Evolutionary conservation across 2,329 filamentous ascomycete species (phyloP).

Genomic region (Cercospora sp.): DNA sequence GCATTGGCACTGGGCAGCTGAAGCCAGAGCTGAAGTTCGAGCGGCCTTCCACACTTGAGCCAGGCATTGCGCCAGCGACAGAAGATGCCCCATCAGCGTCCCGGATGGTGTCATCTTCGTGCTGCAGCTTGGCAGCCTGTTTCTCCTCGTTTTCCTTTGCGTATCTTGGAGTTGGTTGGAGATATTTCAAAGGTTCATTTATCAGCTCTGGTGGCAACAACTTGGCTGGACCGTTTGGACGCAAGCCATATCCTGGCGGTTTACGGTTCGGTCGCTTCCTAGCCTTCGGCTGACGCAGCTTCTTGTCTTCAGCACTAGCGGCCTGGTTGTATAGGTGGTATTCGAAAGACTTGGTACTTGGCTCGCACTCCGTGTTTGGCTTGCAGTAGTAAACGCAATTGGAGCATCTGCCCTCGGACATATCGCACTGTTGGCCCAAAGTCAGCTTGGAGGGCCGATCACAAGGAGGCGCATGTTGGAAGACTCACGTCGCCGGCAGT

Average conservation of each 20-base stretch:
- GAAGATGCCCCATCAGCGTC: too few relatives aligned
- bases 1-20: too few relatives aligned
- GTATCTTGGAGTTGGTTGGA: not conserved
- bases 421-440: not conserved
- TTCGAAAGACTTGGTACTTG: not conserved
- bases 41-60: too few relatives aligned
- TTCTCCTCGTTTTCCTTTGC: too few relatives aligned
- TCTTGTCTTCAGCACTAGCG: not conserved
- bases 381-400: not conserved
- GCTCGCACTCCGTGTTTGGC: not conserved
- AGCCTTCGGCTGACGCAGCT: not conserved
- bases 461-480: not conserved
- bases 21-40: too few relatives aligned
- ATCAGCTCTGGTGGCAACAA: not conserved
- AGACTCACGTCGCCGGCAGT: not conserved
- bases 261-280: not conserved
- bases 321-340: not conserved
- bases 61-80: too few relatives aligned
- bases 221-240: not conserved
- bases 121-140: too few relatives aligned
- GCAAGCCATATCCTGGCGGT: not conserved
- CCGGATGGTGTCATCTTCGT: too few relatives aligned
- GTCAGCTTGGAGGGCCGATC: not conserved
- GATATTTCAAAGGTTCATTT: not conserved
- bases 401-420: not conserved